phyloP scores from a whole-genome alignment of 345 rosid species.

The Eucalyptus regnans region DNA sequence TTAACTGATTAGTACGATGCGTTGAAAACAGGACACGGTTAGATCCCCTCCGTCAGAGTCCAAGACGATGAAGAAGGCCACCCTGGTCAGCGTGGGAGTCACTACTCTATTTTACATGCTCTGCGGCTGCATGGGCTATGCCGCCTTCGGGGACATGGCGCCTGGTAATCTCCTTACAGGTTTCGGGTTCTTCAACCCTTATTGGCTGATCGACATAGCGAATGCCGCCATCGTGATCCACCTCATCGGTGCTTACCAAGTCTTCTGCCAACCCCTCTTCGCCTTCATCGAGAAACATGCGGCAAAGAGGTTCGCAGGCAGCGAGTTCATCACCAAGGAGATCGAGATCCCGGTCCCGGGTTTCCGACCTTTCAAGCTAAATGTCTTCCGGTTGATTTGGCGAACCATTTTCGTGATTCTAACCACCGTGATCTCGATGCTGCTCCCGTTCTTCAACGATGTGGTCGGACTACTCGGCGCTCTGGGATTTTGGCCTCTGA shows the following conservation, averaged over 20 bases:
- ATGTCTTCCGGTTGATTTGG: conserved; percentile 72
- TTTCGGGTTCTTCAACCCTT: conserved; percentile 71
- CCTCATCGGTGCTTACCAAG: conserved; percentile 89
- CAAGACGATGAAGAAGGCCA: conserved; percentile 80
- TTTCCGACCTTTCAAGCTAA: conserved; percentile 33
- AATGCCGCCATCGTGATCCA: conserved; percentile 74
- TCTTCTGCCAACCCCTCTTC: conserved; percentile 78
- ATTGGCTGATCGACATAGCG: conserved; percentile 85
- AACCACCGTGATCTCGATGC: conserved; percentile 73
- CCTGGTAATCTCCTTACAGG: conserved; percentile 84
- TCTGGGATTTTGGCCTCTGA: conserved; percentile 85
- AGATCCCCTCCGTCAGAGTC: conserved; percentile 64
- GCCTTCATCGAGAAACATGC: conserved; percentile 68
- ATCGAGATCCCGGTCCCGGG: conserved; percentile 38
- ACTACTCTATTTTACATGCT: conserved; percentile 88
- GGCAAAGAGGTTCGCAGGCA: conserved; percentile 32
- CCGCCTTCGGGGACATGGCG: conserved; percentile 72
- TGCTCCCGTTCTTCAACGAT: conserved; percentile 81
- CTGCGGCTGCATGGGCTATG: conserved; percentile 85
- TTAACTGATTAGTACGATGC: background rate
- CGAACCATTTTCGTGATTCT: conserved; percentile 68
- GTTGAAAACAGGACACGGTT: conserved; percentile 35
- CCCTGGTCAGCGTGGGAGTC: conserved; percentile 48
- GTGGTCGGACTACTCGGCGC: conserved; percentile 85
- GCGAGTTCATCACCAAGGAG: conserved; percentile 43